Percentiles rank a stretch among this genome's conserved stretches.
These are phyloP conservation scores for Blumeriella jaapii DNA, from an alignment of 2,329 filamentous ascomycete species.

Conservation along the genomic window DNA sequence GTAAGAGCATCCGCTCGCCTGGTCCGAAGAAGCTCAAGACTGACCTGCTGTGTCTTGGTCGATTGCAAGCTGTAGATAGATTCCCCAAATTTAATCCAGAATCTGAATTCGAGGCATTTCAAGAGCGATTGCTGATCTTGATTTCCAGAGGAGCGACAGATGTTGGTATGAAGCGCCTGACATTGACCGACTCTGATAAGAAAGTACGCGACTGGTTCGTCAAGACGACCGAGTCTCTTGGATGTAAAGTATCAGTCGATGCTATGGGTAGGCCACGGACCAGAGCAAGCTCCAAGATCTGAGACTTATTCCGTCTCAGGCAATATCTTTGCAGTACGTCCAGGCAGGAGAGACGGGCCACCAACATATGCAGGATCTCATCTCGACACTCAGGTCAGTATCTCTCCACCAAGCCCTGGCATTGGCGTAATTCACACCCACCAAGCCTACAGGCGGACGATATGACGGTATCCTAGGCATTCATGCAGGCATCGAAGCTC, in stretches of 20 bases:
- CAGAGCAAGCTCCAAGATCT: neutral
- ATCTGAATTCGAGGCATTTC: too few species aligned
- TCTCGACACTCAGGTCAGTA: slow-evolving; percentile 43
- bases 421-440: neutral
- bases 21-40: too few species aligned
- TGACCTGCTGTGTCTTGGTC: too few species aligned
- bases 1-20: too few species aligned
- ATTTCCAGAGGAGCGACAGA: slow-evolving; percentile 40
- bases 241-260: slow-evolving; percentile 58
- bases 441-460: slow-evolving; percentile 48
- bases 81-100: too few species aligned
- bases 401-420: neutral
- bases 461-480: slow-evolving; percentile 74
- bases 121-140: too few species aligned
- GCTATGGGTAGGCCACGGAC: slow-evolving; percentile 45
- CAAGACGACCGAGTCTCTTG: slow-evolving; percentile 46
- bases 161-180: slow-evolving; percentile 66
- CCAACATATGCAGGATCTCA: slow-evolving; percentile 63
- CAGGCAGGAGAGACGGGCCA: slow-evolving; percentile 46
- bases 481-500: slow-evolving; percentile 59
- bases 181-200: slow-evolving; percentile 61
- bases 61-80: too few species aligned
- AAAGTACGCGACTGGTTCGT: slow-evolving; percentile 66
- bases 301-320: slow-evolving; percentile 8
- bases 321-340: slow-evolving; percentile 65